Evolutionary conservation across 75 land plant species (phyloP), one percentile per base, ranked within the genome.

Genomic region (Azolla pinnata): DNA sequence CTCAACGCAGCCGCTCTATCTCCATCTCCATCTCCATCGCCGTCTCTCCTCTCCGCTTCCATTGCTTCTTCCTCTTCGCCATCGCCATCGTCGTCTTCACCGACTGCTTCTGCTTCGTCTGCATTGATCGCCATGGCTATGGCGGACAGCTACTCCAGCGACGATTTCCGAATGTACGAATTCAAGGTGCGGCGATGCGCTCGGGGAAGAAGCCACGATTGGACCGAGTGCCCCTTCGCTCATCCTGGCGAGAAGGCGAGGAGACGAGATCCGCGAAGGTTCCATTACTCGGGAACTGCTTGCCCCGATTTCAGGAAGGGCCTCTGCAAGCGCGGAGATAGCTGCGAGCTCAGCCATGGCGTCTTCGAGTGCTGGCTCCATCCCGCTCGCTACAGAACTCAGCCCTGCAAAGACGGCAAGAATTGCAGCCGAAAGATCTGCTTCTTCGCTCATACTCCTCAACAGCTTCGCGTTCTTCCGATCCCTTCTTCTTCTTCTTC

Each of bases 321-420:
- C 4, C 54, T 57, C 40, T 85, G 83, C 51, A 49, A 70, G 33
- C 54, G 74, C 0, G 86, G 89, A 14, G 89, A 83, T 57, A 63
- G 61, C 31, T 85, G 89, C 65, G 63, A 55, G 46, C 14, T 63
- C 63, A 53, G 40, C 52, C 23, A 81, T 34, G 89, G 89, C 3
- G 89, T 85, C 18, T 85, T 85, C 47, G 89, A 85, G 77, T 82
- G 86, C 70, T 85, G 89, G 89, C 86, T 85, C 4, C 89, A 85
- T 57, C 89, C 89, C 0, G 72, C 80, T 26, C 66, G 89, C 0
- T 85, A 85, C 47, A 73, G 89, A 8, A 85, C 89, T 0, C 83
- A 85, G 75, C 82, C 83, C 0, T 85, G 89, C 38, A 85, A 85
- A 32, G 89, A 85, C 18, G 89, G 89, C 0, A 59, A 79, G 9